Evolutionary conservation across 2,329 filamentous ascomycete species (phyloP).

Genomic region (Fusarium papillatum): DNA sequence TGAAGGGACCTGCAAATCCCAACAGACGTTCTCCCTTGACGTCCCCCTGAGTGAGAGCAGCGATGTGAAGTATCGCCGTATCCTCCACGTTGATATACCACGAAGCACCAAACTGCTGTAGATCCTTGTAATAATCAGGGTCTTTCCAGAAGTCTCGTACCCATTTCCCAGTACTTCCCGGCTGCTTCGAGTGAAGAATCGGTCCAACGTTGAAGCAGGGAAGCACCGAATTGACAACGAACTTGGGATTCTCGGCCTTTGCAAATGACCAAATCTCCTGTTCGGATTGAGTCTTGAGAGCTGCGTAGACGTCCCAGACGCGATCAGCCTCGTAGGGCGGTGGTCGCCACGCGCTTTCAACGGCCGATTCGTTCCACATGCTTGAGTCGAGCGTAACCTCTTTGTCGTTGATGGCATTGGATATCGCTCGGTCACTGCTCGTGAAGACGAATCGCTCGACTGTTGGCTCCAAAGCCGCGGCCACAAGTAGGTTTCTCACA

Average conservation of each 20-base stretch:
- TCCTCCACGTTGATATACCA: slow-evolving; percentile 15
- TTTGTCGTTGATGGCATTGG: not conserved
- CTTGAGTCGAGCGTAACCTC: not conserved
- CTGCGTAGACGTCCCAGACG: not conserved
- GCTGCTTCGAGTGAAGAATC: not conserved
- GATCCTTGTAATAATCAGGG: not conserved
- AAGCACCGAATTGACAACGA: not conserved
- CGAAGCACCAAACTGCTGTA: slow-evolving; percentile 3
- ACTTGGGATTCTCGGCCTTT: not conserved
- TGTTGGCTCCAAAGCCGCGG: not conserved
- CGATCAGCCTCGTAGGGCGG: not conserved
- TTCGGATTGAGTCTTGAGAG: not conserved
- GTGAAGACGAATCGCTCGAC: not conserved
- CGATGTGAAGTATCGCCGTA: not conserved
- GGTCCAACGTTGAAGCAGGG: not conserved
- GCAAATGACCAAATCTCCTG: not conserved
- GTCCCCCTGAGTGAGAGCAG: slow-evolving; percentile 6
- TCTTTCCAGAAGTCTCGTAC: not conserved
- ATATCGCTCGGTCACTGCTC: not conserved
- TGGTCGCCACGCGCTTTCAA: not conserved
- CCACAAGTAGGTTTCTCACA: not conserved
- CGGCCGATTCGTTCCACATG: not conserved
- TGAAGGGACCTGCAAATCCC: slow-evolving; percentile 15
- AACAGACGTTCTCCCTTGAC: not conserved
- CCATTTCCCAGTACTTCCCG: not conserved